Base-by-base conservation (phyloP, 2,329 filamentous ascomycete genomes). In the Pseudonectria foliicola region DNA sequence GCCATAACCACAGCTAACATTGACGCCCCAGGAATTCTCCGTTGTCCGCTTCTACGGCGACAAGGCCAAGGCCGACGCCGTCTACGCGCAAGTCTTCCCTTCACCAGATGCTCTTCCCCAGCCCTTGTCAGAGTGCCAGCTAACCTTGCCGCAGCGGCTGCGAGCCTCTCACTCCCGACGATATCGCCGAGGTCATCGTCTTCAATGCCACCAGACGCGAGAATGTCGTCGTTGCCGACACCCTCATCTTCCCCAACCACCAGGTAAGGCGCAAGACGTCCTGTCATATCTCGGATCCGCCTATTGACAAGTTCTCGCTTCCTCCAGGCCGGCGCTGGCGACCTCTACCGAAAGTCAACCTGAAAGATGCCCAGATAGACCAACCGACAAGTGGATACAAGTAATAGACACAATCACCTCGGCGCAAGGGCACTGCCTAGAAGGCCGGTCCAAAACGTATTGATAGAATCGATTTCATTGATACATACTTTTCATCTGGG, bases 141-240 rank as follows among this genome's bases (percentile, higher is more conserved):
- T 45, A 8, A 45, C 14, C 27, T 4, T n/a, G 24, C 12, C 27
- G 14, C 32, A 84, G 80, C 38, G 82, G 81, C 33, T 81, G 76
- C 48, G 84, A 93, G 47, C 88, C 89, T 27, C 68, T 95, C 48
- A 94, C 87, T 1, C 84, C 85, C 0, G 85, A 92, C 32, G 89
- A 95, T 54, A 88, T 95, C 54, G 89, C 89, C 10, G 89, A 95
- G 64, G 73, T 93, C 21, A 71, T 95, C 24, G 88, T 95, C 7
- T 95, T 95, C 56, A 73, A 83, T 3, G 87, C 84, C 4, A 82
- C 83, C 4, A 75, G 89, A 52, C 77, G 82, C 49, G 86, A 95
- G 65, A 95, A 95, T 57, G 86, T 95, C 5, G 86, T 95, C 13
- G 63, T 95, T 48, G 89, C 89, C 13, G 89, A 95, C 62, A 83